phyloP scores from a whole-genome alignment of 2,329 filamentous ascomycete species.

The Alternaria dauci region DNA sequence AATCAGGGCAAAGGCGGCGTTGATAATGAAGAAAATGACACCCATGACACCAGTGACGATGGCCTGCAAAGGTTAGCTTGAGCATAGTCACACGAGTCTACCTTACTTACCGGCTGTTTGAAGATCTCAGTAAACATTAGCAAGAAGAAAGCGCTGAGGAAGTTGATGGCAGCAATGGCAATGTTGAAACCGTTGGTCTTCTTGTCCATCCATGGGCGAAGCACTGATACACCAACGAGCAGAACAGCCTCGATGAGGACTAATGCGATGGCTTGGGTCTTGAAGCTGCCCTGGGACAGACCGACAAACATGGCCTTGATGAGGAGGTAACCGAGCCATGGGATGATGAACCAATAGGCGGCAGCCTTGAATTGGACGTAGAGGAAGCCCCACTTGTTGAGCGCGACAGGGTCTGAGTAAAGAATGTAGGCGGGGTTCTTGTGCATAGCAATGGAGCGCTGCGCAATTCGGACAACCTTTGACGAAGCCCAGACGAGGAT shows the following conservation, averaged over 20 bases:
- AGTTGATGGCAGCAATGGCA: slow-evolving; percentile 87
- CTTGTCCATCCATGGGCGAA: slow-evolving; percentile 98
- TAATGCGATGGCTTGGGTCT: slow-evolving; percentile 81
- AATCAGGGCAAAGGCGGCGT: slow-evolving; percentile 82
- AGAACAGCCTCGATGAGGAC: slow-evolving; percentile 82
- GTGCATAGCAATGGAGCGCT: slow-evolving; percentile 88
- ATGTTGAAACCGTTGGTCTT: slow-evolving; percentile 98
- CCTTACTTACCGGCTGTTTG: slow-evolving; percentile 71
- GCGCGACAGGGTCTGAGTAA: slow-evolving; percentile 89
- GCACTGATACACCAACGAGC: slow-evolving; percentile 78
- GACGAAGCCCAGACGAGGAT: slow-evolving; percentile 85
- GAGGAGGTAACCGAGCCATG: slow-evolving; percentile 78
- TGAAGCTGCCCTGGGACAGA: slow-evolving; percentile 74
- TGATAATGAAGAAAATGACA: slow-evolving; percentile 86
- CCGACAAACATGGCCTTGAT: slow-evolving; percentile 90
- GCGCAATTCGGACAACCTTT: slow-evolving; percentile 89
- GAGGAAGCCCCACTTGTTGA: slow-evolving; percentile 98
- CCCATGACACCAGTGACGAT: slow-evolving; percentile 89
- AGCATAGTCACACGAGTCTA: background rate
- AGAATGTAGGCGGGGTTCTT: slow-evolving; percentile 97
- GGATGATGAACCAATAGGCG: slow-evolving; percentile 93
- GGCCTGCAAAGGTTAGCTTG: slow-evolving; percentile 54
- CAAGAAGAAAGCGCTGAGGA: slow-evolving; percentile 87
- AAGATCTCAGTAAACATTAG: slow-evolving; percentile 90
- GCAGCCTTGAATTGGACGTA: slow-evolving; percentile 97